These are phyloP conservation scores for Ceratobasidium sp. DNA, from an alignment of 1,284 basidiomycete species.

Conservation along the genomic window DNA sequence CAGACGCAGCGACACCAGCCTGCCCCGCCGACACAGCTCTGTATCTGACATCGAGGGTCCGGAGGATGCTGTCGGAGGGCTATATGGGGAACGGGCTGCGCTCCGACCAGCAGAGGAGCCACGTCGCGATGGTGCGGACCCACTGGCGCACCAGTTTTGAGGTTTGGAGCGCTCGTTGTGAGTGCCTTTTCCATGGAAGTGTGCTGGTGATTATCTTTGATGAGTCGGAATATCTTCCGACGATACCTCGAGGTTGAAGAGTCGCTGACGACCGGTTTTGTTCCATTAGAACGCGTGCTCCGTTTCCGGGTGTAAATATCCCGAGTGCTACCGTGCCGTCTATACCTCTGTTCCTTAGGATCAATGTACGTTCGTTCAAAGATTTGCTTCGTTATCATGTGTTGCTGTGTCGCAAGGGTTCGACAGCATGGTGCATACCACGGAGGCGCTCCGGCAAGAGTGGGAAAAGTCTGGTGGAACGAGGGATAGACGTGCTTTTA, in stretches of 20 bases:
- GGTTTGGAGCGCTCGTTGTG: not conserved
- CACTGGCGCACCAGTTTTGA: slow-evolving; percentile 65
- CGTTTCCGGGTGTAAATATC: slow-evolving; percentile 24
- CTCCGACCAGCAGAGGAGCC: slow-evolving; percentile 32
- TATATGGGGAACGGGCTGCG: slow-evolving; percentile 61
- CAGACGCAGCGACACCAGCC: slow-evolving; percentile 18
- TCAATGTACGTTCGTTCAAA: slow-evolving; percentile 44
- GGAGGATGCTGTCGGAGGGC: slow-evolving; percentile 74
- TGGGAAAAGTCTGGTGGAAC: slow-evolving; percentile 36
- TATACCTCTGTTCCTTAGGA: slow-evolving; percentile 37
- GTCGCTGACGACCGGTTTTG: slow-evolving; percentile 3
- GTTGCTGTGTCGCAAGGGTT: slow-evolving; percentile 35
- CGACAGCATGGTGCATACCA: slow-evolving; percentile 29
- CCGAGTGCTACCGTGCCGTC: slow-evolving; percentile 14
- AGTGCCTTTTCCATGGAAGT: slow-evolving; percentile 29
- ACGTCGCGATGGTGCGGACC: slow-evolving; percentile 54
- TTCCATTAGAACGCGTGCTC: slow-evolving; percentile 35
- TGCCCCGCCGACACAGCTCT: slow-evolving; percentile 62
- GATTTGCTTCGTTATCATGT: slow-evolving; percentile 30
- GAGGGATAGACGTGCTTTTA: slow-evolving; percentile 6
- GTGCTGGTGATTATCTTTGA: slow-evolving; percentile 35
- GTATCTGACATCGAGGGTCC: slow-evolving; percentile 64
- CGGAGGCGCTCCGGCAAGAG: slow-evolving; percentile 8
- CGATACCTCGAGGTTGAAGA: slow-evolving; percentile 24
- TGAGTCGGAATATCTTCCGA: slow-evolving; percentile 34